phyloP scores from a whole-genome alignment of 805 yeast species.

The Metahyphopichia silvanorum region DNA sequence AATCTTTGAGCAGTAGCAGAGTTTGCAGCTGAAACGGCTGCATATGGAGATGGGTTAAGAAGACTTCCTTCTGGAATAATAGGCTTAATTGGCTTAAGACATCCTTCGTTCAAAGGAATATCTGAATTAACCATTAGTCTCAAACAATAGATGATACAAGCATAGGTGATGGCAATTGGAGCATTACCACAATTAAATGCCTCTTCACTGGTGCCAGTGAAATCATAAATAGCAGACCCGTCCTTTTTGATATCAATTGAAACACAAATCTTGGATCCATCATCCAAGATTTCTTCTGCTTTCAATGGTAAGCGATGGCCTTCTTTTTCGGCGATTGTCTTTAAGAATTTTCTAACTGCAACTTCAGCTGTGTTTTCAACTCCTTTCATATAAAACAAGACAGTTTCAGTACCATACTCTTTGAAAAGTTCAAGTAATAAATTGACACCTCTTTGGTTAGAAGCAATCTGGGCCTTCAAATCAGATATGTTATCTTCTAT shows the following conservation, averaged over 20 bases:
- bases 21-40: constrained; percentile 17
- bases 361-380: constrained; percentile 75
- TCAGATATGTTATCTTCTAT: constrained; percentile 37
- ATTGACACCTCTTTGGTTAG: constrained; percentile 77
- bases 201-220: constrained; percentile 22
- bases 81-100: constrained; percentile 12
- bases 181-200: constrained; percentile 17
- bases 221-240: constrained; percentile 22
- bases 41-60: constrained; percentile 13
- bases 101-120: constrained; percentile 19
- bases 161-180: constrained; percentile 13
- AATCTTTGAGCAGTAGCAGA: constrained; percentile 19
- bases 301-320: constrained; percentile 32
- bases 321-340: constrained; percentile 34
- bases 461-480: constrained; percentile 80
- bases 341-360: constrained; percentile 50
- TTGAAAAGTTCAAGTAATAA: constrained; percentile 56
- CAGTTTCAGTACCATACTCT: constrained; percentile 60
- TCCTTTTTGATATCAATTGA: constrained; percentile 4
- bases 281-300: constrained; percentile 15
- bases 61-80: constrained; percentile 12
- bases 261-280: constrained; percentile 9
- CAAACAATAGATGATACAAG: constrained; percentile 14
- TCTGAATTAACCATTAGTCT: constrained; percentile 15
- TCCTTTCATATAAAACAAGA: constrained; percentile 74